Evolutionary conservation across 2,329 filamentous ascomycete genomes (phyloP), one percentile per base, ranked within the genome.

Genomic region (Dactylonectria estremocensis): DNA sequence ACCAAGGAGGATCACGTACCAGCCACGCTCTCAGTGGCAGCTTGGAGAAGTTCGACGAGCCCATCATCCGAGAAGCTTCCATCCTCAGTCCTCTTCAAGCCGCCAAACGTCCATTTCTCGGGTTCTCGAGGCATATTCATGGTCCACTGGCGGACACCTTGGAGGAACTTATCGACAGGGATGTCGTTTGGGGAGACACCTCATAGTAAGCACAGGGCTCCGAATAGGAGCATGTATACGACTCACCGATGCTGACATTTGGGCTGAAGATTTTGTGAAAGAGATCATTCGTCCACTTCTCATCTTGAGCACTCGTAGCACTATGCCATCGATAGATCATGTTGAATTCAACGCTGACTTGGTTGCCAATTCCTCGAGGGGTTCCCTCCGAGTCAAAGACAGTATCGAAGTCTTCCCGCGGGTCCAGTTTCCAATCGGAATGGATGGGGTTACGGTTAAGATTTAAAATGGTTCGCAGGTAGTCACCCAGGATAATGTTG

Each of bases 11-110:
- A 37, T 11, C 35, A 13, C 35, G 14, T 37, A 37, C 88, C 88
- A 2, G 88, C 87, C 37, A 87, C 86, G 64, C 91, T 88, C 22
- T 91, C 87, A 76, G 91, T 89, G n/a, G 86, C 82, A 33, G 84
- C 83, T 24, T 84, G 85, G n/a, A 91, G 82, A 16, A 90, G 83
- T 2, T 82, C 79, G 1, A 86, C 87, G 14, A 92, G 80, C n/a
- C 90, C 85, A 37, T 87, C 85, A 62, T 92, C 88, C 43, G 84
- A 80, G 72, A 89, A 91, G 0, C 73, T 84, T 0, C 88, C 88
- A 66, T 89, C 81, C 10, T 77, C 75, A 18, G 83, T 79, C 22
- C 87, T 84, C 71, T 85, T 69, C 14, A 89, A 75, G 4, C 79
- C 81, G 22, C 83, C 86, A 73, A 89, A 88, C 1, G 83, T 83